Conservation (phyloP, 495 filamentous ascomycete genomes). For the Aspergillus cristatus region DNA sequence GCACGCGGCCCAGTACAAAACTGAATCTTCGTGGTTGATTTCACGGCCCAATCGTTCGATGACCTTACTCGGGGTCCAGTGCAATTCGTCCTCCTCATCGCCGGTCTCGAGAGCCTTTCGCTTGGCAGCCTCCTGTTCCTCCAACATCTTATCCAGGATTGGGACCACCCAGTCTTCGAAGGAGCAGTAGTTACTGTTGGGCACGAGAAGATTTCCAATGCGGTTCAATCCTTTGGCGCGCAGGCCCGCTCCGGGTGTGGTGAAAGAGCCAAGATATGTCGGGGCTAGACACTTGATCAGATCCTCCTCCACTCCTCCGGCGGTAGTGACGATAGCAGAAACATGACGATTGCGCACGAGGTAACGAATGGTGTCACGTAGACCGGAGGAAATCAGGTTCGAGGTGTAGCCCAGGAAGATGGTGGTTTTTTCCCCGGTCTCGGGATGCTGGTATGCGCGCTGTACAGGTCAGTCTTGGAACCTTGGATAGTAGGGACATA, state of each 20-base stretch:
- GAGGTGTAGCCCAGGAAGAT: conserved; percentile 97
- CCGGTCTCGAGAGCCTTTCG: conserved; percentile 32
- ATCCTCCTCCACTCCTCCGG: conserved; percentile 95
- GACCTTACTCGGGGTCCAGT: conserved; percentile 87
- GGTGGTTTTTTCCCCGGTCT: conserved; percentile 65
- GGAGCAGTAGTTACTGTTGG: conserved; percentile 90
- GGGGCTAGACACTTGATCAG: conserved; percentile 94
- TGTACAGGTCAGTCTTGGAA: no score
- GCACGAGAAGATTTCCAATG: conserved; percentile 93
- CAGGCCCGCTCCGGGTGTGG: conserved; percentile 60
- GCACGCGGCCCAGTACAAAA: conserved; percentile 89
- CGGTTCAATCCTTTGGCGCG: conserved; percentile 81
- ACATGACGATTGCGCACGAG: conserved; percentile 87
- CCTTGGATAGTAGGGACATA: conserved; percentile 5
- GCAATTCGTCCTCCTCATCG: conserved; percentile 55
- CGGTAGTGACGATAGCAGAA: conserved; percentile 86
- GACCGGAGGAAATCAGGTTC: conserved; percentile 91
- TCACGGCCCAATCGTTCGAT: conserved; percentile 81
- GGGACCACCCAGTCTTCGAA: conserved; percentile 98
- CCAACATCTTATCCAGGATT: conserved; percentile 81
- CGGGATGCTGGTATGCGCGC: conserved; percentile 67
- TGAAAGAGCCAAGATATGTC: conserved; percentile 86
- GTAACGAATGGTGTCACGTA: conserved; percentile 84
- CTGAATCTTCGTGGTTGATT: conserved; percentile 79
- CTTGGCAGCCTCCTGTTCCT: conserved; percentile 75